A percentile compares a stretch with the other conserved stretches of the same genome.
Conservation (phyloP, 116 monocot genomes). For the Trichopus zeylanicus region DNA sequence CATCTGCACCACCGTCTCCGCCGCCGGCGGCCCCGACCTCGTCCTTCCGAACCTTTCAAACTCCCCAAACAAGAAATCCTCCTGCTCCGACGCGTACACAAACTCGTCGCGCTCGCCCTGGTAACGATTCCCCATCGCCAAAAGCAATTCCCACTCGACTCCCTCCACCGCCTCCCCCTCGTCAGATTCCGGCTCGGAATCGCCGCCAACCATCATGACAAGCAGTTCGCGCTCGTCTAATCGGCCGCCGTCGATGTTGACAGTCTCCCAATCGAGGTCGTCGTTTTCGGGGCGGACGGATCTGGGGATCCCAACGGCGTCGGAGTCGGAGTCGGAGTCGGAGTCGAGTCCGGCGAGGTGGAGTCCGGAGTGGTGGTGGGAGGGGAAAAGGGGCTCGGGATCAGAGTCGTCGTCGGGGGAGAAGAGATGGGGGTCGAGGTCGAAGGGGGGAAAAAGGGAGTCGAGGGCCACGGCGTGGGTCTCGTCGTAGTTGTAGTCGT, state of each 20-base stretch:
- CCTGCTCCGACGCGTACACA: not conserved
- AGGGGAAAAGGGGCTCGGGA: not conserved
- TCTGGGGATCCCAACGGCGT: not conserved
- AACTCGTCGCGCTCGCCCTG: not conserved
- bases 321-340: not conserved
- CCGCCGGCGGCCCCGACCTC: not conserved
- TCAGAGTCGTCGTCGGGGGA: not conserved
- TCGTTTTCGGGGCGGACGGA: not conserved
- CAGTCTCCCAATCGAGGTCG: slow-evolving; percentile 6
- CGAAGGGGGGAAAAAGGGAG: not conserved
- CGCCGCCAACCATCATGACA: not conserved
- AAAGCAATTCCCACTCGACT: slow-evolving; percentile 6
- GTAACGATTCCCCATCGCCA: not conserved
- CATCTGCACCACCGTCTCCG: not conserved
- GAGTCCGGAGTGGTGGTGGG: not conserved
- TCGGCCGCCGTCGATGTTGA: not conserved
- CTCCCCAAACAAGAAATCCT: slow-evolving; percentile 5
- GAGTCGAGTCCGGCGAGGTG: not conserved
- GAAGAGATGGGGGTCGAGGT: not conserved
- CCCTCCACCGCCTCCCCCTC: not conserved
- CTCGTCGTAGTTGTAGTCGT: not conserved
- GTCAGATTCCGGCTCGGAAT: not conserved
- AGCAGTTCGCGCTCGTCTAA: not conserved
- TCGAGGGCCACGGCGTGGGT: not conserved
- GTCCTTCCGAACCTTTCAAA: not conserved